A percentile compares a stretch with the other conserved stretches of the same genome.
Evolutionary conservation across 2,329 filamentous ascomycete genomes (phyloP).

Genomic region (Aspergillus fructus): DNA sequence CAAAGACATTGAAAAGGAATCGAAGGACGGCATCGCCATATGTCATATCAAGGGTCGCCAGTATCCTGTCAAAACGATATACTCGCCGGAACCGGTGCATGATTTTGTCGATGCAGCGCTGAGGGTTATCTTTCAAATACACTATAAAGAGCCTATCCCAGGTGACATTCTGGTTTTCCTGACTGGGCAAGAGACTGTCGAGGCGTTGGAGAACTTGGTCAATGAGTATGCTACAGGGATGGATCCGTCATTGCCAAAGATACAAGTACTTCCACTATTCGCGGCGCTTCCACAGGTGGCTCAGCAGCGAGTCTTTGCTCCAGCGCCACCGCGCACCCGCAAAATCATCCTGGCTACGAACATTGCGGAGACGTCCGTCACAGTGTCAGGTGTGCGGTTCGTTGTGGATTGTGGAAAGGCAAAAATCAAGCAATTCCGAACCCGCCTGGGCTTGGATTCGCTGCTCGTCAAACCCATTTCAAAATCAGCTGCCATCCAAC

Average conservation of each 20-base stretch:
- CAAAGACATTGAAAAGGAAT: slow-evolving; percentile 12
- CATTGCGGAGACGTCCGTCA: slow-evolving; percentile 98
- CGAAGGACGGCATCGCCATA: slow-evolving; percentile 46
- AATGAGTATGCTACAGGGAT: slow-evolving; percentile 75
- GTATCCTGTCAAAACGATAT: slow-evolving; percentile 76
- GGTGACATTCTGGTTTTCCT: slow-evolving; percentile 93
- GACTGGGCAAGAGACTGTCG: slow-evolving; percentile 90
- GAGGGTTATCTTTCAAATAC: slow-evolving; percentile 80
- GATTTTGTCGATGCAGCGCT: slow-evolving; percentile 82
- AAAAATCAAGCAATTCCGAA: slow-evolving; percentile 89
- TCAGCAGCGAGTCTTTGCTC: slow-evolving; percentile 82
- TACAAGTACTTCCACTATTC: slow-evolving; percentile 76
- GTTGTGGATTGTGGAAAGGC: slow-evolving; percentile 93
- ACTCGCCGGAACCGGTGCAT: slow-evolving; percentile 70
- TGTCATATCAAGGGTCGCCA: slow-evolving; percentile 82
- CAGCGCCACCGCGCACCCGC: slow-evolving; percentile 69
- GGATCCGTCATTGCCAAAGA: slow-evolving; percentile 67
- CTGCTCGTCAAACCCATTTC: slow-evolving; percentile 88
- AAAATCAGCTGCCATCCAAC: slow-evolving; percentile 87
- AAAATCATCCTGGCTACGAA: slow-evolving; percentile 94
- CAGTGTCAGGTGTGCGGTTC: slow-evolving; percentile 85
- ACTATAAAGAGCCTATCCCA: slow-evolving; percentile 83
- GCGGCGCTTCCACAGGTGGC: slow-evolving; percentile 84
- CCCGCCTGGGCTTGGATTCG: slow-evolving; percentile 82
- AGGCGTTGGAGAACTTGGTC: slow-evolving; percentile 74